Base-by-base conservation (phyloP, 192 early-diverging fungal species). In the Gaertneriomyces sp. region DNA sequence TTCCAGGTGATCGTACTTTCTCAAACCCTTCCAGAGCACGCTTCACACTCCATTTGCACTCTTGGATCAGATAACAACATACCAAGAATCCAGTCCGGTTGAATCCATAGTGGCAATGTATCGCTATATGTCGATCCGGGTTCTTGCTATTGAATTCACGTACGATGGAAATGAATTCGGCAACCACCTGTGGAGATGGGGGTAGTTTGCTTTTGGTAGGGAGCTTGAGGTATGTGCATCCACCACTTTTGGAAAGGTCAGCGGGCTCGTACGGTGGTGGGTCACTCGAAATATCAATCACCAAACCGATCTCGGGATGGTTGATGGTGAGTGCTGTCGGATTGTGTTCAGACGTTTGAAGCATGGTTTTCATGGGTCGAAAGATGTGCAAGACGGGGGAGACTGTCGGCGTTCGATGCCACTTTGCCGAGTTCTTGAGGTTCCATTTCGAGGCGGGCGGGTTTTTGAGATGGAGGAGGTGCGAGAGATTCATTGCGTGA, bases 91-190 rank as follows among this genome's bases (percentile, higher is more conserved):
- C 69, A 4, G 69, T 70, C 5, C 69, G 58, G 61, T 70, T 70
- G 33, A 64, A 64, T 11, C 69, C 69, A 52, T 70, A 70, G 50
- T 70, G 69, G 41, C 69, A 70, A 43, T 70, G 69, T 40, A 70
- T 61, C 4, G 19, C 69, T n/a, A 70, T 54, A 20, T 70, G 69
- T 12, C 58, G 3, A 41, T 63, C 69, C 1, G 69, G 69, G 51
- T 63, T 42, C 61, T 70, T 47, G 10, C 45, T n/a, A 53, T 61
- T 63, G 42, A 63, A 70, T 6, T n/a, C 69, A 7, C 16, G 6
- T 16, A 49, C 60, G 19, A 50, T 41, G 6, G 38, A 53, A 17
- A 8, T 42, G 56, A 70, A 70, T 38, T 56, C 17, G 25, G 25
- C 42, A 33, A 70, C 69, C 39, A 63, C 61, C 1, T 64, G 61